Conservation (phyloP, 192 early-diverging fungal species). For the Glomus cerebriforme region DNA sequence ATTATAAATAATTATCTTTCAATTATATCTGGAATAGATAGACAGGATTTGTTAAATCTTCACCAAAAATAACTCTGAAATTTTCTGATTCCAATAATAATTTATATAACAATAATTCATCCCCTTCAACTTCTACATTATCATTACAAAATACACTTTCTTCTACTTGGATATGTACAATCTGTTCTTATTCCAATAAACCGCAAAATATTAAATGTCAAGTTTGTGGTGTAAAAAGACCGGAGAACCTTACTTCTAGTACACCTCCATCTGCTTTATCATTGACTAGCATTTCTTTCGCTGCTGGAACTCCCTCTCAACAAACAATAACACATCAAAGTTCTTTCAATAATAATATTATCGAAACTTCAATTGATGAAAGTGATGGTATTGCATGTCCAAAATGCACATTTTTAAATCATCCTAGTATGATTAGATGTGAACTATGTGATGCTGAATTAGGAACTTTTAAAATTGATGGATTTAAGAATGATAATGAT, state of each 20-base stretch:
- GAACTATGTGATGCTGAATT: slow-evolving; percentile 84
- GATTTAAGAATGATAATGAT: not conserved
- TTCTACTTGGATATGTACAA: slow-evolving; percentile 53
- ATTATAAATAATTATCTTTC: not conserved
- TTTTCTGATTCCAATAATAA: slow-evolving; percentile 18
- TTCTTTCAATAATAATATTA: not conserved
- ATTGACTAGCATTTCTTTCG: not conserved
- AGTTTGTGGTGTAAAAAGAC: slow-evolving; percentile 58
- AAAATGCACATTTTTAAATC: slow-evolving; percentile 88
- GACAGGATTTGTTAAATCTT: slow-evolving; percentile 62
- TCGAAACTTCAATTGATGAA: not conserved
- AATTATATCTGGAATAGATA: slow-evolving; percentile 11
- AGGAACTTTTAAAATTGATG: slow-evolving; percentile 15
- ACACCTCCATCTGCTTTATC: not conserved
- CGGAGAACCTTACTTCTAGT: not conserved
- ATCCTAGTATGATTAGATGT: slow-evolving; percentile 74
- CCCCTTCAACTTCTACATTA: slow-evolving; percentile 27
- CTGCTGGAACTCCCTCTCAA: not conserved
- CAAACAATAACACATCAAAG: not conserved
- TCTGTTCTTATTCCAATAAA: slow-evolving; percentile 55
- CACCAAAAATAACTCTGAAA: slow-evolving; percentile 48
- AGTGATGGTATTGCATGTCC: slow-evolving; percentile 57
- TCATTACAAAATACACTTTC: slow-evolving; percentile 26
- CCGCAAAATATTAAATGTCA: slow-evolving; percentile 47
- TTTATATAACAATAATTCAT: slow-evolving; percentile 22